Base-by-base conservation (phyloP, 225 moss, liverwort and hornwort genomes). In the Marchantia paleacea region DNA sequence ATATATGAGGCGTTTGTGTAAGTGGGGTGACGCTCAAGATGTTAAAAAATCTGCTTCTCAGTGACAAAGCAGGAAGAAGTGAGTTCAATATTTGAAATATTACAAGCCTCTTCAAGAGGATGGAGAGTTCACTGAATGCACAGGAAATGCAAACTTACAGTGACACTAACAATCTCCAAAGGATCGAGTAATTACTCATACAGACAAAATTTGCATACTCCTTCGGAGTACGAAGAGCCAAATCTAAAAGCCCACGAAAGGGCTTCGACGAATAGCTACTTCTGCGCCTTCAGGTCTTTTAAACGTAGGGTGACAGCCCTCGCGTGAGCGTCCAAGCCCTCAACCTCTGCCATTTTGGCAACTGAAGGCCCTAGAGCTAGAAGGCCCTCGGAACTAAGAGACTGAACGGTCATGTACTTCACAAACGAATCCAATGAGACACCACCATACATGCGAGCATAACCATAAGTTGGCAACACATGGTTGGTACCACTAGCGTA, bases 401-500 rank as follows among this genome's bases (percentile, higher is more conserved):
- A 90, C 86, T 99, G 99, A 60, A 99, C 99, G 12, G 99, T 99
- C 92, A 99, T 99, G 71, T 99, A 99, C 72, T 95, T 95, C 18
- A 99, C 91, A 24, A 99, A 99, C 0, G 99, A 94, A 75, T 99
- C 95, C 12, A 99, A 89, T 7, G 99, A 95, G 69, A 99, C 95
- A 69, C 99, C 99, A 30, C 95, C 99, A 75, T 95, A 99, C 99
- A 99, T 99, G 22, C 95, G 94, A 66, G 99, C 90, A 80, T 99
- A 99, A 0, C 99, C 99, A 63, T 99, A 99, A 15, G 99, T 99
- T 47, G 99, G 99, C 72, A 99, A 75, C 16, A 99, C 99, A 75
- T 99, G 99, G 83, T 95, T 99, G 71, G 99, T 99, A 20, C 99
- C 99, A 85, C 99, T 95, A 20, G 99, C 99, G 79, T 99, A 99